Base-by-base conservation (phyloP, 2,329 filamentous ascomycete genomes). In the Penicillium sumatraense region DNA sequence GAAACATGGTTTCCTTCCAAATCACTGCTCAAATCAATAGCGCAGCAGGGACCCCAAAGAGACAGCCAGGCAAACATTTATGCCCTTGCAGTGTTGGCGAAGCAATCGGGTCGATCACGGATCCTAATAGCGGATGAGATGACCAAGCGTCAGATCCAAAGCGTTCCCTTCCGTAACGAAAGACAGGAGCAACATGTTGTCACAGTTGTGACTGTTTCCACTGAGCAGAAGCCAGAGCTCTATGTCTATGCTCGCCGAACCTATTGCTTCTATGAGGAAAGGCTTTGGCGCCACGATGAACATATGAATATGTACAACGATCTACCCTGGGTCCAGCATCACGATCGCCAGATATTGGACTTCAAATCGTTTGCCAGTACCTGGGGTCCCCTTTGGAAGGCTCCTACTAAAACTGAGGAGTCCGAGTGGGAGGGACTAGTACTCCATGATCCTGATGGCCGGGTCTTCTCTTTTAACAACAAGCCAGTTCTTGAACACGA, bases 11-110 rank as follows among this genome's bases (percentile, higher is more conserved):
- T 24, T 21, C 45, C 51, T 5, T 35, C 45, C 2, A 38, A 26
- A 10, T 11, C 10, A 13, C 27, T 53, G 3, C 45, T 53, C 10
- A 16, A 33, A 35, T 53, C 51, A 18, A 41, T 49, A 13, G 51
- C 51, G 6, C 18, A 26, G 14, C 51, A 53, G 36, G 45, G 45
- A 16, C 45, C 51, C 13, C 35, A 49, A 7, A 36, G 16, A 14
- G 51, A 53, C 18, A 53, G 51, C 36, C 35, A 49, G 45, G 36
- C 44, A 24, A 53, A 53, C 35, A 29, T 53, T 7, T 44, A 53
- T 23, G 51, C 44, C 5, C 33, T 53, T 13, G 44, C 44, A 13
- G 26, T 49, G 7, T 13, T 53, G 2, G 35, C 45, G 16, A 20
- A 48, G 3, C 51, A 23, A 27, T 24, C 35, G 7, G 44, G 26